Evolutionary conservation across 805 yeast species (phyloP), one percentile per base, ranked within the genome.

Genomic region (Candida easanensis): DNA sequence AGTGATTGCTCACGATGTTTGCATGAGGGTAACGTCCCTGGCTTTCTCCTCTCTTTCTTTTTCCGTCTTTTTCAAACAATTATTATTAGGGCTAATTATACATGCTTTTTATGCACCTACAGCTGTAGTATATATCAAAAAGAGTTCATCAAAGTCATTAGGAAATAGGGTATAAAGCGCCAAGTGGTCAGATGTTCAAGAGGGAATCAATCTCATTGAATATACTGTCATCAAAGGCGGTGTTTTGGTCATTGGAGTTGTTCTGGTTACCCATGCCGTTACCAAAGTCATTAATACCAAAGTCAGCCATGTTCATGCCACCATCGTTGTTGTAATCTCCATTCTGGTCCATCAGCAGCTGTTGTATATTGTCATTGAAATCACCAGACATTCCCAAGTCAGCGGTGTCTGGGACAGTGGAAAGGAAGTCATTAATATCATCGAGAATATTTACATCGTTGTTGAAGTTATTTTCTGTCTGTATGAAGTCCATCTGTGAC

Each of bases 381-480:
- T 51, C 52, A n/a, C 49, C 50, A 37, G 41, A 25, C 42, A 63
- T 50, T 20, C 53, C 59, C 27, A 61, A 44, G 16, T 61, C 68
- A 5, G 55, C 46, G 30, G 60, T 52, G 40, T 65, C 71, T 27
- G 63, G 60, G 4, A 58, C 58, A 9, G 53, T 51, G 8, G 60
- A 49, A 16, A 59, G 40, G 32, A 59, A 59, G 16, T 56, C 54
- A 30, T 57, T 56, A 19, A 59, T 49, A 32, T 59, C 63, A n/a
- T 55, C 53, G n/a, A 59, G 35, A 5, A 59, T 51, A 31, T 41
- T 45, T 30, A 23, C 32, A 10, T 41, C 25, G n/a, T 50, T 48
- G 17, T 42, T 35, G 36, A 49, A 52, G 23, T 48, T 41, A 6
- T 35, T 25, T 17, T 38, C 49, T 27, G 9, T 22, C 37, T n/a